Evolutionary conservation across 768 basidiomycete genomes (phyloP), one percentile per base, ranked within the genome.

Genomic region (Mrakia hoshinonis): DNA sequence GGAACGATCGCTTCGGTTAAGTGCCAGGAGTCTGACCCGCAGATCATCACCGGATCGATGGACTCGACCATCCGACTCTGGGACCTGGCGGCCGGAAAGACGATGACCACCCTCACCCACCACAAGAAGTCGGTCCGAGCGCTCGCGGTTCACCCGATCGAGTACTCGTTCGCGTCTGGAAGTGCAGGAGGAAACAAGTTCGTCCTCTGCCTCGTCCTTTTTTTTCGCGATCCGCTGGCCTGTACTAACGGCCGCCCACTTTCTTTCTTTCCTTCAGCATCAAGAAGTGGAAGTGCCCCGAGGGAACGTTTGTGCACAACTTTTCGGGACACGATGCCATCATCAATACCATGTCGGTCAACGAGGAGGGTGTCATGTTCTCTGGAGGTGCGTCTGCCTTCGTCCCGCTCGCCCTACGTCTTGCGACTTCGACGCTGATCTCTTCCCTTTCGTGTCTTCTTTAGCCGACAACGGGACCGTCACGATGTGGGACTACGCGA

Each of bases 221-320:
- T n/a, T 36, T 22, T 4, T 18, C 18, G n/a, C 36, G 4, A 34
- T 20, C 24, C 9, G 10, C 31, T 48, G 46, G 3, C 63, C 20
- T n/a, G n/a, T n/a, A 61, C 6, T 13, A 6, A 46, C 11, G 1
- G 29, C n/a, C n/a, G 66, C 22, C 12, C 5, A 64, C 13, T 26
- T 34, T 29, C 20, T 46, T 7, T 63, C 39, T 12, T 26, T 36
- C 61, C 38, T 38, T n/a, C 71, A 79, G 78, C 80, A 97, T 99
- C 82, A 99, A 99, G 79, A 98, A 98, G 79, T 99, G 95, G 95
- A 96, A 95, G 76, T 97, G 92, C 76, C 96, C 96, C 6, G 92
- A 97, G 74, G 96, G 96, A 58, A 80, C 86, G 2, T 98, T 99
- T 74, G 95, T 98, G 3, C 91, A 90, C 84, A 99, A 97, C 81